phyloP scores from a whole-genome alignment of 305 asterid species.

The Fraxinus albicans region DNA sequence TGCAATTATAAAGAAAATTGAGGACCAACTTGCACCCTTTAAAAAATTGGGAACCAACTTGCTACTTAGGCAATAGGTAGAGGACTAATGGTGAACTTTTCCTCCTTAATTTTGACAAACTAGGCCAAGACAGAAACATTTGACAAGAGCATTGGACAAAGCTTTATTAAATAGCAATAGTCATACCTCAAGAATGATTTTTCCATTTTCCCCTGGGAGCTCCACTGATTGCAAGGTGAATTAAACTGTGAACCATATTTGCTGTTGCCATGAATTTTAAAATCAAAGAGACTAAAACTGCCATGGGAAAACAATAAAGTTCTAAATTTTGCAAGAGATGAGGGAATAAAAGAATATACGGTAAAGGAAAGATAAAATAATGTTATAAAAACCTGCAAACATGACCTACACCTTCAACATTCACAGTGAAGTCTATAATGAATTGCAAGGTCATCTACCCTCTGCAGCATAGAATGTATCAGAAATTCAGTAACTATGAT shows the following conservation, averaged over 20 bases:
- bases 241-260: conserved; percentile 75
- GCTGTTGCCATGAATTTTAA: conserved; percentile 70
- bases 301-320: conserved; percentile 13
- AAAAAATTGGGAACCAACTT: background rate
- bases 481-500: conserved; percentile 16
- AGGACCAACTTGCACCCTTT: background rate
- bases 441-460: conserved; percentile 72
- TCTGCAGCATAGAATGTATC: conserved; percentile 46
- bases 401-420: conserved; percentile 90
- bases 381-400: conserved; percentile 65
- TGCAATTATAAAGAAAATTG: background rate
- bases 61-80: background rate
- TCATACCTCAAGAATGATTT: conserved; percentile 84
- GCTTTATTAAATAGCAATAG: background rate
- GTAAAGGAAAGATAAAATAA: conserved; percentile 4
- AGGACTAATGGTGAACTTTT: background rate
- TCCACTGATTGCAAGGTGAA: conserved; percentile 54
- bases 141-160: background rate
- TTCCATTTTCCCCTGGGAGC: conserved; percentile 98
- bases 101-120: background rate
- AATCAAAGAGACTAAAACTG: conserved; percentile 93
- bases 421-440: conserved; percentile 76
- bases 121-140: background rate
- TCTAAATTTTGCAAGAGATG: background rate
- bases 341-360: background rate